Percentiles rank a stretch among this genome's conserved stretches.
Evolutionary conservation across 1,284 basidiomycete species (phyloP).

Genomic region (Gomphus bonarii): DNA sequence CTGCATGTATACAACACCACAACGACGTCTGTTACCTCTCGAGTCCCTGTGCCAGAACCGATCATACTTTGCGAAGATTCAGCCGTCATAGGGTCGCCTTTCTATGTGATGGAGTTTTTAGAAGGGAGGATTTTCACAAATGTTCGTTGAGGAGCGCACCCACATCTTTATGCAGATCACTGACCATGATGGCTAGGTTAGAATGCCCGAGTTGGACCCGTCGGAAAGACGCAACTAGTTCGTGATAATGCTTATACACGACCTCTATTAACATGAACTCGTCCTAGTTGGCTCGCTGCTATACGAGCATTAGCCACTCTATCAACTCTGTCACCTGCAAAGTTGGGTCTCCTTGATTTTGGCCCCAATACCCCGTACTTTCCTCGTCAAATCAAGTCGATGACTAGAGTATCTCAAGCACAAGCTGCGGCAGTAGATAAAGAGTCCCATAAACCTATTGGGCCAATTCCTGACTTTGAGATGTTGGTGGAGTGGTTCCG

Average conservation of each 20-base stretch:
- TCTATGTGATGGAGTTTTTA: slow-evolving; percentile 94
- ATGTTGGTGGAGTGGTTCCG: slow-evolving; percentile 74
- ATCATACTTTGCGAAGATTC: slow-evolving; percentile 76
- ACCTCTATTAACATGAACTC: not conserved
- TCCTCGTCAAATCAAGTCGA: slow-evolving; percentile 83
- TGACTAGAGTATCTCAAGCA: slow-evolving; percentile 62
- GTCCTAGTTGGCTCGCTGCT: slow-evolving; percentile 64
- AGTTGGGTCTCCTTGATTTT: slow-evolving; percentile 67
- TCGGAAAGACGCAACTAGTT: slow-evolving; percentile 66
- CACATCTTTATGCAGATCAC: not conserved
- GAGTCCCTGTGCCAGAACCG: slow-evolving; percentile 81
- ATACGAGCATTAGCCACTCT: slow-evolving; percentile 67
- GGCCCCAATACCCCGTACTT: slow-evolving; percentile 79
- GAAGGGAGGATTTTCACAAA: slow-evolving; percentile 92
- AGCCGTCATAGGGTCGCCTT: slow-evolving; percentile 75
- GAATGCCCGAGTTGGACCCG: slow-evolving; percentile 59
- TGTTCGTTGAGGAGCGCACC: slow-evolving; percentile 21
- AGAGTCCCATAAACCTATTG: slow-evolving; percentile 41
- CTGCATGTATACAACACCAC: slow-evolving; percentile 65
- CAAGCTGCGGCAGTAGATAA: slow-evolving; percentile 63
- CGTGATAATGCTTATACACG: slow-evolving; percentile 17
- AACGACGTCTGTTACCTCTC: slow-evolving; percentile 35
- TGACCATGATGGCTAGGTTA: slow-evolving; percentile 10
- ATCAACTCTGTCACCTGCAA: slow-evolving; percentile 58
- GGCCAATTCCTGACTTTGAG: slow-evolving; percentile 55